Conservation (phyloP, 169 alveolate genomes). For the Cryptosporidium parvum region DNA sequence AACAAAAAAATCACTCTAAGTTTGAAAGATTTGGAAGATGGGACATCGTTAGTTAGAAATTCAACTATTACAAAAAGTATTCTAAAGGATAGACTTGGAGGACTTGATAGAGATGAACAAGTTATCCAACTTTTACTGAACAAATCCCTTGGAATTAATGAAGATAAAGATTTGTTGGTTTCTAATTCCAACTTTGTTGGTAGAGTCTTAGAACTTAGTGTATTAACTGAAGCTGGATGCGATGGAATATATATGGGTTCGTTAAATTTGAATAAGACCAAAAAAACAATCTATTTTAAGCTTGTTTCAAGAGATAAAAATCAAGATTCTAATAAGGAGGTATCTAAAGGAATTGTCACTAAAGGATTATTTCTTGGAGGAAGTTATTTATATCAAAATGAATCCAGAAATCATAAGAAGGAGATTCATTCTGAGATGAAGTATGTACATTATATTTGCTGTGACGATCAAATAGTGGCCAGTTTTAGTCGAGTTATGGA, state of each 20-base stretch:
- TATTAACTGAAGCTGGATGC: background rate
- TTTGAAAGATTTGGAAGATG: slow-evolving; percentile 8
- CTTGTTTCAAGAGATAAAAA: background rate
- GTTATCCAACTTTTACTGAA: background rate
- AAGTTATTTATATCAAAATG: background rate
- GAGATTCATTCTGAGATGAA: background rate
- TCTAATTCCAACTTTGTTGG: background rate
- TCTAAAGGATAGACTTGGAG: background rate
- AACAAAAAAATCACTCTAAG: slow-evolving; percentile 31
- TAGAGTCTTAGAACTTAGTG: background rate
- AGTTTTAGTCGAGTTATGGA: background rate
- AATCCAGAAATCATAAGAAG: background rate
- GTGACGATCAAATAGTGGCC: background rate
- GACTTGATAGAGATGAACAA: background rate
- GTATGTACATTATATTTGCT: background rate
- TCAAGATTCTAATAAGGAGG: background rate
- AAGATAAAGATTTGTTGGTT: background rate
- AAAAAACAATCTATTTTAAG: background rate
- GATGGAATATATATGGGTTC: background rate
- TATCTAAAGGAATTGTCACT: background rate
- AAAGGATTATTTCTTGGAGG: slow-evolving; percentile 5
- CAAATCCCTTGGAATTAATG: background rate
- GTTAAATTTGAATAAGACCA: background rate
- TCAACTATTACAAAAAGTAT: background rate
- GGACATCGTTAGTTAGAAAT: background rate